Evolutionary conservation across 148 eudicot genomes (phyloP), one percentile per base, ranked within the genome.

Genomic region (Bassia scoparia): DNA sequence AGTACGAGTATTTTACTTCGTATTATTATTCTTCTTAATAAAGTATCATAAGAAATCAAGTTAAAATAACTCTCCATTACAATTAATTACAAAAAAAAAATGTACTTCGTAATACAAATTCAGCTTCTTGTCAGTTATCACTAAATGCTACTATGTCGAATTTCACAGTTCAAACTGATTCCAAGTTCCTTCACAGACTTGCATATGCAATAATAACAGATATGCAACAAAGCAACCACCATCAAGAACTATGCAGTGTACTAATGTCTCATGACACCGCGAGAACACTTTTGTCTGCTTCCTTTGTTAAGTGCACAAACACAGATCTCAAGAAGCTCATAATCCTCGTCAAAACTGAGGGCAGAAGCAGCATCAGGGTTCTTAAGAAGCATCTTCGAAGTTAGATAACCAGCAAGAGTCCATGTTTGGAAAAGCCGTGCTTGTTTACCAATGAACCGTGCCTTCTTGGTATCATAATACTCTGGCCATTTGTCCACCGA

Each of bases 361-460:
- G 73, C 61, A 37, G 90, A 89, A 10, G 97, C 95, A 74, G 81
- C 70, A 46, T 89, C 90, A 2, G 98, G 97, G 37, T 86, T 93
- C 23, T 84, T 84, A 54, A 90, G 68, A 52, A 93, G 84, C 86
- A 81, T 82, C 71, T 90, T 93, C 7, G 98, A 83, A 35, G 97
- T 84, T 59, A 93, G 74, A 71, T 80, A 93, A 16, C 98, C 98
- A 33, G 98, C 92, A 59, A 87, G 76, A 9, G 98, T 93, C 98
- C 98, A 93, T 23, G 97, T 93, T 74, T 90, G 98, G 64, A 62
- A 74, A 61, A 89, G 91, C 23, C 94, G 87, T 49, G 98, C 85
- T 77, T 93, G 98, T 75, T 93, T 93, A 59, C 98, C 98, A 1
- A 90, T 67, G 62, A 90, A 90, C 72, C 88, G 83, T 24, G 90